These are phyloP conservation scores for Penicillium tannophilum DNA, from an alignment of 495 filamentous ascomycete species.

Conservation along the genomic window DNA sequence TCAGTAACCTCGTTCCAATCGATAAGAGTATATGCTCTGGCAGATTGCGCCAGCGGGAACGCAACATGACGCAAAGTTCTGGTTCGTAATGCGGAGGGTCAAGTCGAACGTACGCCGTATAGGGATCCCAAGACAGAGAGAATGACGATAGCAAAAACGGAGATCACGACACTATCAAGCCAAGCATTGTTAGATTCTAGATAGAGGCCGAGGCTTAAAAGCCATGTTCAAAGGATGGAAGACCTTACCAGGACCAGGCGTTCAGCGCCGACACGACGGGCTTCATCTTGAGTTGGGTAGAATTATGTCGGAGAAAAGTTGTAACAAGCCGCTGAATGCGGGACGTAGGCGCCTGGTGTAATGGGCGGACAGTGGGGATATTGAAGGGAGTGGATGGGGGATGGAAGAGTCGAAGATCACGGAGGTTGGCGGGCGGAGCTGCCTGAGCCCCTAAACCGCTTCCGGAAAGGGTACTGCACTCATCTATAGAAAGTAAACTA, in stretches of 20 bases:
- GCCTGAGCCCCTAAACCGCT: slow-evolving; percentile 34
- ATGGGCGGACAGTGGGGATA: slow-evolving; percentile 18
- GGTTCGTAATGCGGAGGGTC: not conserved
- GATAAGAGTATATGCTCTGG: not conserved
- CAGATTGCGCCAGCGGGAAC: slow-evolving; percentile 5
- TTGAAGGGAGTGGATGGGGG: slow-evolving; percentile 9
- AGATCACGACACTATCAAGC: slow-evolving; percentile 74
- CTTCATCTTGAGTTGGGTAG: slow-evolving; percentile 69
- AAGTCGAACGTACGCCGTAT: slow-evolving; percentile 58
- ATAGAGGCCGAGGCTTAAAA: not conserved
- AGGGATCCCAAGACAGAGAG: slow-evolving; percentile 80
- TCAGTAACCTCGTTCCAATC: slow-evolving; percentile 9
- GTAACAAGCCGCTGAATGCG: not conserved
- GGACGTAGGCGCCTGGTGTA: not conserved
- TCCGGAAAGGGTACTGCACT: slow-evolving; percentile 25
- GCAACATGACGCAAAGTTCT: slow-evolving; percentile 8
- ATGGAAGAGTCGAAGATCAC: slow-evolving; percentile 21
- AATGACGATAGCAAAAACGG: slow-evolving; percentile 84
- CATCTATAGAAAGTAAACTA: not conserved
- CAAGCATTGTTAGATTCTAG: slow-evolving; percentile 16
- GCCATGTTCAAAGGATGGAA: not conserved
- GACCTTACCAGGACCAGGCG: slow-evolving; percentile 84
- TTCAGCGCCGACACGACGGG: slow-evolving; percentile 86
- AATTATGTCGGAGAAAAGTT: not conserved
- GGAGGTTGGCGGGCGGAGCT: slow-evolving; percentile 39